phyloP scores from a whole-genome alignment of 2,329 filamentous ascomycete species.

The Talaromyces sp. region DNA sequence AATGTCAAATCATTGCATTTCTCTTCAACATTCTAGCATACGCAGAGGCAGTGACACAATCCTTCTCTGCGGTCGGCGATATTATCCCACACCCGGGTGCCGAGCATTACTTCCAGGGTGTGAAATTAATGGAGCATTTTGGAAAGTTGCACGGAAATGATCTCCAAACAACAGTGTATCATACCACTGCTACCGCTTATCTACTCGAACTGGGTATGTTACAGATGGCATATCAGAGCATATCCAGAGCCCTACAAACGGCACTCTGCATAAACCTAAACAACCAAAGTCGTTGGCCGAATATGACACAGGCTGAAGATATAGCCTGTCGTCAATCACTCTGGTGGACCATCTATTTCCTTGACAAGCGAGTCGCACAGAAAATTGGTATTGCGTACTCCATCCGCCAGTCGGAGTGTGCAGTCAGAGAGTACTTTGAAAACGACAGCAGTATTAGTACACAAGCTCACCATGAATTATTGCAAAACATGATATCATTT shows the following conservation, averaged over 20 bases:
- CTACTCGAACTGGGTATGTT: background rate
- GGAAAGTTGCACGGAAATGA: background rate
- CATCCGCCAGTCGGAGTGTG: background rate
- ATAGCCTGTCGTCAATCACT: background rate
- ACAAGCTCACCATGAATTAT: background rate
- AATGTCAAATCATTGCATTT: background rate
- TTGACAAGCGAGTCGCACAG: background rate
- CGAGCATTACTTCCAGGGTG: background rate
- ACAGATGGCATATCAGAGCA: background rate
- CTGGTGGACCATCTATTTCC: background rate
- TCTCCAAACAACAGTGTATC: background rate
- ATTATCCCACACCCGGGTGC: background rate
- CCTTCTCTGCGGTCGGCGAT: background rate
- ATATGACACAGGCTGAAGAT: background rate
- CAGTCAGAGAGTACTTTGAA: background rate
- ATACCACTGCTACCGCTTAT: background rate
- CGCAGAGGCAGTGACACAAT: background rate
- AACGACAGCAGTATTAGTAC: background rate
- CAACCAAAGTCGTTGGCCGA: background rate
- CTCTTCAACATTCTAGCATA: background rate
- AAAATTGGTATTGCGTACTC: background rate
- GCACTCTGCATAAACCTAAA: background rate
- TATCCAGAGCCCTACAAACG: background rate
- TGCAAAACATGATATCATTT: background rate
- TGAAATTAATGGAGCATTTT: background rate